Percentiles rank a stretch among this genome's conserved stretches.
Evolutionary conservation across 2,329 filamentous ascomycete genomes (phyloP).

Genomic region (Bertia moriformis): DNA sequence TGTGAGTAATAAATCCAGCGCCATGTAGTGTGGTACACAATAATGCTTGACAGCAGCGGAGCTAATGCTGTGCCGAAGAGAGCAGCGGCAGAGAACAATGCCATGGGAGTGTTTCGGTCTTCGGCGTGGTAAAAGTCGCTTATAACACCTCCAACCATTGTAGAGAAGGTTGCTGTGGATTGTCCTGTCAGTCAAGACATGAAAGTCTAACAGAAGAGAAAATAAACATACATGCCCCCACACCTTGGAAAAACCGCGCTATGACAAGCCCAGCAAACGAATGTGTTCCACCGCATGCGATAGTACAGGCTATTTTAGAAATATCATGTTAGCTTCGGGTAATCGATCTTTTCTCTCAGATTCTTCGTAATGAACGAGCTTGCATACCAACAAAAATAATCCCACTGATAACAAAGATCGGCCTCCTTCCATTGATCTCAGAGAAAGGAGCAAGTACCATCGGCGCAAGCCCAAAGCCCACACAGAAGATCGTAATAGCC

Average conservation of each 20-base stretch:
- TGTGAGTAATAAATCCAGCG: constrained; percentile 86
- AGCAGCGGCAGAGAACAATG: constrained; percentile 67
- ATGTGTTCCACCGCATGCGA: constrained; percentile 58
- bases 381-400: constrained; percentile 43
- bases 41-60: constrained; percentile 55
- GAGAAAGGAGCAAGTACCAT: constrained; percentile 82
- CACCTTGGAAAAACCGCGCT: constrained; percentile 61
- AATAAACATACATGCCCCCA: constrained; percentile 52
- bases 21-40: constrained; percentile 57
- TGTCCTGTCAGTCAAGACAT: neutral
- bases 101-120: constrained; percentile 79
- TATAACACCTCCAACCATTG: constrained; percentile 84
- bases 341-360: no score
- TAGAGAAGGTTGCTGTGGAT: constrained; percentile 52
- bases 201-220: constrained; percentile 8
- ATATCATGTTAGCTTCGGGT: neutral
- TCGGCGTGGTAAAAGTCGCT: constrained; percentile 70
- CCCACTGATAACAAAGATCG: constrained; percentile 66
- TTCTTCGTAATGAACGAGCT: neutral
- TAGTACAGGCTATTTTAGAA: constrained; percentile 35
- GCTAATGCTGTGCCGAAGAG: constrained; percentile 69
- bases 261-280: constrained; percentile 62
- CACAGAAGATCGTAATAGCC: constrained; percentile 70
- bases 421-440: constrained; percentile 74
- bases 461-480: constrained; percentile 67